phyloP scores from a whole-genome alignment of 2,329 filamentous ascomycete genomes.

The Alternaria triticimaculans region DNA sequence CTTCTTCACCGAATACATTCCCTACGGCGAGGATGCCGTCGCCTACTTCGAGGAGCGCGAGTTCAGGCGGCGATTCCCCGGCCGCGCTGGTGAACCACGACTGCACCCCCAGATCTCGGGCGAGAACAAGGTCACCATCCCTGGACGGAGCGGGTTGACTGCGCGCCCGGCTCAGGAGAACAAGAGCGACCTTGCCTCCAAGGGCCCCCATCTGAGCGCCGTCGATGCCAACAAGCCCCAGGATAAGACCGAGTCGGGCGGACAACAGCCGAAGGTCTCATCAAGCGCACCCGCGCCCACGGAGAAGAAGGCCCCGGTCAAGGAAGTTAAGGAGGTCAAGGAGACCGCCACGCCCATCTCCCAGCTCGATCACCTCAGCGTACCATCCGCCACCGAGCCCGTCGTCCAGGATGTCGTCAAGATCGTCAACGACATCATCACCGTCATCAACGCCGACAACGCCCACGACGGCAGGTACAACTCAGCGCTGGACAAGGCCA shows the following conservation, averaged over 20 bases:
- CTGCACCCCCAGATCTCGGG: conserved; percentile 57
- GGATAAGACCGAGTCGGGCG: conserved; percentile 6
- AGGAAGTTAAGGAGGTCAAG: conserved; percentile 13
- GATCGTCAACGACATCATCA: conserved; percentile 95
- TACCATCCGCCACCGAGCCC: conserved; percentile 79
- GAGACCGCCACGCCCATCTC: conserved; percentile 46
- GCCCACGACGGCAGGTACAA: conserved; percentile 75
- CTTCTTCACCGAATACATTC: conserved; percentile 97
- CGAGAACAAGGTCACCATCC: conserved; percentile 79
- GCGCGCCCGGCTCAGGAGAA: conserved; percentile 74
- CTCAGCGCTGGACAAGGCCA: conserved; percentile 81
- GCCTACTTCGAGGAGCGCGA: conserved; percentile 95
- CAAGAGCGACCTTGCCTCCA: conserved; percentile 46
- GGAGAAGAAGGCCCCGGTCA: conserved; percentile 33
- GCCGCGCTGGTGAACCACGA: conserved; percentile 50
- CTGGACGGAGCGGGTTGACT: conserved; percentile 82
- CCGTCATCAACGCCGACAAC: conserved; percentile 87
- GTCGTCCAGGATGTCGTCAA: conserved; percentile 92
- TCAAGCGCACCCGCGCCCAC: conserved; percentile 16
- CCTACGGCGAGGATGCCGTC: conserved; percentile 92
- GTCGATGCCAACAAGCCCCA: conserved; percentile 54
- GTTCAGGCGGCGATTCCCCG: conserved; percentile 82
- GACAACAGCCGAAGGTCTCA: conserved; percentile 33
- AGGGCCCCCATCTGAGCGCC: conserved; percentile 68
- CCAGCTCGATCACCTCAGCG: conserved; percentile 78